Conservation (phyloP, 1,284 basidiomycete species). For the Ustilago curta region DNA sequence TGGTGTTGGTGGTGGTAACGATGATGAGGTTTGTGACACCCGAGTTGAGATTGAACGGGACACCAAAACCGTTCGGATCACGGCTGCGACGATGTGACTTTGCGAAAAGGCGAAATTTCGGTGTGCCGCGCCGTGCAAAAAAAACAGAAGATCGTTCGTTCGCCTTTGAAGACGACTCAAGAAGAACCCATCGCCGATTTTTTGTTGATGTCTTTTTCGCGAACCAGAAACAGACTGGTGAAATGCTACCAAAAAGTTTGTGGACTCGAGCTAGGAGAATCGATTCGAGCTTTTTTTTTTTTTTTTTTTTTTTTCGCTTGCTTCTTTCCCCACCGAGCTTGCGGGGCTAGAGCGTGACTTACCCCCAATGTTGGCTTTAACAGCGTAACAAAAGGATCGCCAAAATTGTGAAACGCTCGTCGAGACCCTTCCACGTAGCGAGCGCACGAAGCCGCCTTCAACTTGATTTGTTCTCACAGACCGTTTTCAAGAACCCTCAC, state of each 20-base stretch:
- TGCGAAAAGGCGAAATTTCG: background rate
- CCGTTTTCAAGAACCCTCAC: background rate
- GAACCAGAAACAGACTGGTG: background rate
- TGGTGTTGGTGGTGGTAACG: slow-evolving; percentile 19
- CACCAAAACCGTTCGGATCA: slow-evolving; percentile 21
- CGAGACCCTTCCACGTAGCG: slow-evolving; percentile 7
- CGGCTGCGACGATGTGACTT: slow-evolving; percentile 14
- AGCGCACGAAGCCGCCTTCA: background rate
- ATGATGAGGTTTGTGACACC: slow-evolving; percentile 27
- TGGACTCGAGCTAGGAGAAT: background rate
- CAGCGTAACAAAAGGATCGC: background rate
- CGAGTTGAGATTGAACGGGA: slow-evolving; percentile 3
- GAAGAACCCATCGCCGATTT: slow-evolving; percentile 1
- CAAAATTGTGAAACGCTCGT: background rate
- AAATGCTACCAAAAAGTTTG: background rate
- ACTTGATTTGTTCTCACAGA: background rate
- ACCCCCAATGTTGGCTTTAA: background rate
- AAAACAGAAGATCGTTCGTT: background rate
- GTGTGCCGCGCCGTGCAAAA: background rate
- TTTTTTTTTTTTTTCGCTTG: background rate
- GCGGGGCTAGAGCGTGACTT: too few species aligned
- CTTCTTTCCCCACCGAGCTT: background rate
- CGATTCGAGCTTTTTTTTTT: background rate
- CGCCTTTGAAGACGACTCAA: background rate
- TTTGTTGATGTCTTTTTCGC: slow-evolving; percentile 1